These are phyloP conservation scores for Pyrus betulifolia DNA, from an alignment of 306 rosid species.

Conservation along the genomic window DNA sequence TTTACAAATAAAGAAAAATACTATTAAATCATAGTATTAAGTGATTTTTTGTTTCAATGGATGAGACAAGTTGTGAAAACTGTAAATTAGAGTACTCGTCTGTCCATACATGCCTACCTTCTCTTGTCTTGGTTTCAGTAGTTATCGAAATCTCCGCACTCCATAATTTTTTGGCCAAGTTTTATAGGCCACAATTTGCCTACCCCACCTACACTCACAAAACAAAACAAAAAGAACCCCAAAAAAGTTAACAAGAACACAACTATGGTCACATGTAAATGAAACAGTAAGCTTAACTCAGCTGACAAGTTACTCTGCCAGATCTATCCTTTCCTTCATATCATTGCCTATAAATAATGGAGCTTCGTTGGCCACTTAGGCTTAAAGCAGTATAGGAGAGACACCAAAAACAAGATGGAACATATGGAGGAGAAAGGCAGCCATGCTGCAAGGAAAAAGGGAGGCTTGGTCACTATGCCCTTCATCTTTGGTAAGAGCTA, in stretches of 20 bases:
- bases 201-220: not conserved
- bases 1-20: no score
- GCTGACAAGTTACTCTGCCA: not conserved
- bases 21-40: accelerated
- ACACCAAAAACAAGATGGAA: constrained; percentile 4
- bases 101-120: not conserved
- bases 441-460: constrained; percentile 40
- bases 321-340: not conserved
- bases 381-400: not conserved
- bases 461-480: constrained; percentile 89
- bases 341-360: constrained; percentile 39
- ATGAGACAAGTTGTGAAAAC: not conserved
- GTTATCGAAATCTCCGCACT: not conserved
- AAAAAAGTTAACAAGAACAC: not conserved
- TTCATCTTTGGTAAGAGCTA: constrained; percentile 70
- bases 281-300: not conserved
- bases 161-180: not conserved
- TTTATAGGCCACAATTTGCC: not conserved
- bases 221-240: not conserved
- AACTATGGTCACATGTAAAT: not conserved
- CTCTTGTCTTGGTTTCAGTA: not conserved
- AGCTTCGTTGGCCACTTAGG: constrained; percentile 2
- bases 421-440: constrained; percentile 36
- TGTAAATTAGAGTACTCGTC: not conserved
- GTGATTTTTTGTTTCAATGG: accelerated